phyloP scores from a whole-genome alignment of 75 land plant species.

The Pinus taeda region DNA sequence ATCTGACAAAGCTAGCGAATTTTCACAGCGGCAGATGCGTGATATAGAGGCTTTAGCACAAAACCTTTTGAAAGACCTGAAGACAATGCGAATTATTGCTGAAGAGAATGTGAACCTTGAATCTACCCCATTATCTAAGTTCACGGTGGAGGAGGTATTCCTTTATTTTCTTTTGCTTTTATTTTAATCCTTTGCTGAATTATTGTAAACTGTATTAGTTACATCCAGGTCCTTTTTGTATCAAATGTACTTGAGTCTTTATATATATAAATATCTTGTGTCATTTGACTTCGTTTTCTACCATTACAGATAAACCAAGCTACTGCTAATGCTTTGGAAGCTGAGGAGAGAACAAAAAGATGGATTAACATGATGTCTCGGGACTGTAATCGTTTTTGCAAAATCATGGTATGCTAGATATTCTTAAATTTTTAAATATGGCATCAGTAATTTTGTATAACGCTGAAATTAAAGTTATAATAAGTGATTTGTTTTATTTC shows the following conservation, averaged over 20 bases:
- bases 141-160: conserved; percentile 45
- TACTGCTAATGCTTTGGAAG: conserved; percentile 35
- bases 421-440: background rate
- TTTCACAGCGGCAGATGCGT: conserved; percentile 68
- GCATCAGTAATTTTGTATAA: background rate
- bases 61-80: conserved; percentile 44
- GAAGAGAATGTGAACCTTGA: conserved; percentile 27
- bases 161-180: background rate
- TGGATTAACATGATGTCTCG: conserved; percentile 62
- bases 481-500: background rate
- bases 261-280: background rate
- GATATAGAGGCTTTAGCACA: conserved; percentile 51
- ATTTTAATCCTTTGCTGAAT: background rate
- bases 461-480: background rate
- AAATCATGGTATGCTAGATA: conserved; percentile 58
- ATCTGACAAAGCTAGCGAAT: conserved; percentile 43
- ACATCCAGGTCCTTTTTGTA: no score
- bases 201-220: no score
- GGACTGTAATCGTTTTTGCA: conserved; percentile 75
- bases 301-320: conserved; percentile 43
- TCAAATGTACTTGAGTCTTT: background rate
- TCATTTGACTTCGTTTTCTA: background rate
- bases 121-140: conserved; percentile 10
- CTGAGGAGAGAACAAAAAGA: conserved; percentile 38
- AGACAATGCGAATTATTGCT: conserved; percentile 46